Conservation (phyloP, 148 eudicot species). For the Rhododendron williamsianum region DNA sequence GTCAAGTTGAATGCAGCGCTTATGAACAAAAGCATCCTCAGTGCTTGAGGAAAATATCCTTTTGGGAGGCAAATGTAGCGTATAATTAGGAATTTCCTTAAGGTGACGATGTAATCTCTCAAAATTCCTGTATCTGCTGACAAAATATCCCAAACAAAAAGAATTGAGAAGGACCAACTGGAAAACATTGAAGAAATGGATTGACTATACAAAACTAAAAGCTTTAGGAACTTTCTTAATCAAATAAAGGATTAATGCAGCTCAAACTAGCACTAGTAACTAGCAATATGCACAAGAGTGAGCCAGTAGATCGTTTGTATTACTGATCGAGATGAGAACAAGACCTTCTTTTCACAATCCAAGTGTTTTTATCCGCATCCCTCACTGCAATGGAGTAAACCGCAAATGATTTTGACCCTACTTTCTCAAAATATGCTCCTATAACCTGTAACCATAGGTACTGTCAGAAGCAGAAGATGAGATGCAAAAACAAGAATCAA, state of each 20-base stretch:
- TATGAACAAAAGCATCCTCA: constrained; percentile 97
- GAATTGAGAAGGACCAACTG: background rate
- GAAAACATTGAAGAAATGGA: background rate
- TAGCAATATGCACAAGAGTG: constrained; percentile 7
- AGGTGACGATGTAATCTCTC: constrained; percentile 92
- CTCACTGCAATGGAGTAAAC: constrained; percentile 93
- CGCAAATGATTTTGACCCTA: constrained; percentile 91
- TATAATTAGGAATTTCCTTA: constrained; percentile 92
- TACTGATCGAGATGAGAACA: constrained; percentile 9
- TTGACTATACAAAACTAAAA: background rate
- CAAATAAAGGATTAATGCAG: constrained; percentile 1
- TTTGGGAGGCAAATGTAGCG: constrained; percentile 93
- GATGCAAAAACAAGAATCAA: background rate
- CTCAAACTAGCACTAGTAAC: background rate
- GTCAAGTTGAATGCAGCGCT: constrained; percentile 96
- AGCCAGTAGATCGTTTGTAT: background rate
- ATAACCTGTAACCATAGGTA: constrained; percentile 46
- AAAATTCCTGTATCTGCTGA: constrained; percentile 82
- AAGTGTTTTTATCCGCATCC: constrained; percentile 64
- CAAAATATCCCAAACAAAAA: constrained; percentile 8
- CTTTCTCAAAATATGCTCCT: constrained; percentile 90
- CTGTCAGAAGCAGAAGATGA: constrained; percentile 4
- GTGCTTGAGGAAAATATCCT: constrained; percentile 99
- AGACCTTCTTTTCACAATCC: constrained; percentile 98
- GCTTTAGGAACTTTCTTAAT: background rate